These are phyloP conservation scores for Globisporangium uncinulatum DNA, from an alignment of 352 stramenopile genomes.

Conservation along the genomic window DNA sequence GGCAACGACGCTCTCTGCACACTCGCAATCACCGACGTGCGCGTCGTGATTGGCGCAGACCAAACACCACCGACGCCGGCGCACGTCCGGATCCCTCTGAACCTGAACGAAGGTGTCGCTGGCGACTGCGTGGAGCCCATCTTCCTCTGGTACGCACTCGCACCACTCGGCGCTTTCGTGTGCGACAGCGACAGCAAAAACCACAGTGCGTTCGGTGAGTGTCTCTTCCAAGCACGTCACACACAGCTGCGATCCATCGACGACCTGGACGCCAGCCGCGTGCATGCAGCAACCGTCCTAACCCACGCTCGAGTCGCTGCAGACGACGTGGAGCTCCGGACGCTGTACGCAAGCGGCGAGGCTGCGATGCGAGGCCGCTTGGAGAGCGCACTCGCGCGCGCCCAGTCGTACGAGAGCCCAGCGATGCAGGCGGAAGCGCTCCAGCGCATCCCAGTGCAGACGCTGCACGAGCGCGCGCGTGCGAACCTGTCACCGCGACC, in stretches of 20 bases:
- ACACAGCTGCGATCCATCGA: constrained; percentile 4
- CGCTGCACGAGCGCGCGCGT: constrained; percentile 56
- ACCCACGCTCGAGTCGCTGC: constrained; percentile 10
- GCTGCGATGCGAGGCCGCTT: constrained; percentile 39
- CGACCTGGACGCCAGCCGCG: constrained; percentile 22
- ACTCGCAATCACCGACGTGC: constrained; percentile 61
- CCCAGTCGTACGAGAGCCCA: constrained; percentile 56
- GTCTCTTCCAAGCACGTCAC: constrained; percentile 55
- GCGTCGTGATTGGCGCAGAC: constrained; percentile 30
- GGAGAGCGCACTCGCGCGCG: constrained; percentile 40
- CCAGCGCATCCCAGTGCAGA: constrained; percentile 56
- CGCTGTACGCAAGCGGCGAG: constrained; percentile 44
- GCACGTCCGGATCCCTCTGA: constrained; percentile 46
- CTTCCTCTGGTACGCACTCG: constrained; percentile 52
- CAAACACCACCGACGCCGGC: constrained; percentile 12
- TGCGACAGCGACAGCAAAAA: constrained; percentile 29
- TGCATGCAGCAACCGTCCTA: constrained; percentile 14
- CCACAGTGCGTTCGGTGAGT: constrained; percentile 64
- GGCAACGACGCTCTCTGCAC: constrained; percentile 21
- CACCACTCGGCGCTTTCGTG: constrained; percentile 49
- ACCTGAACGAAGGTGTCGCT: constrained; percentile 43
- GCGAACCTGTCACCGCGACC: constrained; percentile 43
- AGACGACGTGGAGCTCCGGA: constrained; percentile 31
- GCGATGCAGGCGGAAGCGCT: constrained; percentile 64
- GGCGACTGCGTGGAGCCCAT: constrained; percentile 21